A percentile compares a stretch with the other conserved stretches of the same genome.
Conservation (phyloP, 2,329 filamentous ascomycete species). For the Nemania diffusa region DNA sequence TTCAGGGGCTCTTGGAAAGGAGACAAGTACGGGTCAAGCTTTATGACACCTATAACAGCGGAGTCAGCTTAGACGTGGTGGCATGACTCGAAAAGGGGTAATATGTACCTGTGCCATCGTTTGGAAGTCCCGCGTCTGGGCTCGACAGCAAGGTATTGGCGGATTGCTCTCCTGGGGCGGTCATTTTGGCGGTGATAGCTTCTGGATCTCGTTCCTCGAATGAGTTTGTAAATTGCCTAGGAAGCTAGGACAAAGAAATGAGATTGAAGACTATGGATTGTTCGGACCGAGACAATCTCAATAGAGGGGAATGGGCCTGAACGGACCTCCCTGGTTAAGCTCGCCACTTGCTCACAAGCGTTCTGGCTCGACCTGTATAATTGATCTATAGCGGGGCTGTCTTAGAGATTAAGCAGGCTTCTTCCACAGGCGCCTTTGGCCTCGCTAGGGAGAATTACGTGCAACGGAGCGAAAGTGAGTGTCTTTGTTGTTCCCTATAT, state of each 20-base stretch:
- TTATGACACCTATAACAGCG: slow-evolving; percentile 73
- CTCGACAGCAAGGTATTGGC: slow-evolving; percentile 56
- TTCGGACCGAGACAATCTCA: slow-evolving; percentile 13
- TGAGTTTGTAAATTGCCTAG: slow-evolving; percentile 11
- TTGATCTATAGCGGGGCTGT: slow-evolving; percentile 27
- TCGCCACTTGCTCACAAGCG: slow-evolving; percentile 7
- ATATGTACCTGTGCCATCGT: slow-evolving; percentile 75
- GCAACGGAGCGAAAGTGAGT: neutral
- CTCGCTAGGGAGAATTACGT: neutral
- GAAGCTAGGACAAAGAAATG: slow-evolving; percentile 14
- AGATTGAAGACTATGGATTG: neutral
- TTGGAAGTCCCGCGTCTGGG: slow-evolving; percentile 59
- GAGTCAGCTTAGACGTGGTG: slow-evolving; percentile 32
- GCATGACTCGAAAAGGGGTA: neutral
- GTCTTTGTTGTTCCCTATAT: neutral
- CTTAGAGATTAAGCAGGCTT: slow-evolving; percentile 20
- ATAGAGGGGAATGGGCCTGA: slow-evolving; percentile 26
- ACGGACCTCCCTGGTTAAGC: slow-evolving; percentile 15
- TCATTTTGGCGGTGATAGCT: slow-evolving; percentile 47
- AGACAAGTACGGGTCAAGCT: slow-evolving; percentile 88
- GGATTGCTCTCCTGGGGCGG: slow-evolving; percentile 53
- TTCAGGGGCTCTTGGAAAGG: slow-evolving; percentile 84
- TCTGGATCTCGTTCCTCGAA: neutral
- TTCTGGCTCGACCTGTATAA: slow-evolving; percentile 26
- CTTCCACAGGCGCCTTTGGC: slow-evolving; percentile 9